These are phyloP conservation scores for Acanthochlamys bracteata DNA, from an alignment of 106 monocot species.

Conservation along the genomic window DNA sequence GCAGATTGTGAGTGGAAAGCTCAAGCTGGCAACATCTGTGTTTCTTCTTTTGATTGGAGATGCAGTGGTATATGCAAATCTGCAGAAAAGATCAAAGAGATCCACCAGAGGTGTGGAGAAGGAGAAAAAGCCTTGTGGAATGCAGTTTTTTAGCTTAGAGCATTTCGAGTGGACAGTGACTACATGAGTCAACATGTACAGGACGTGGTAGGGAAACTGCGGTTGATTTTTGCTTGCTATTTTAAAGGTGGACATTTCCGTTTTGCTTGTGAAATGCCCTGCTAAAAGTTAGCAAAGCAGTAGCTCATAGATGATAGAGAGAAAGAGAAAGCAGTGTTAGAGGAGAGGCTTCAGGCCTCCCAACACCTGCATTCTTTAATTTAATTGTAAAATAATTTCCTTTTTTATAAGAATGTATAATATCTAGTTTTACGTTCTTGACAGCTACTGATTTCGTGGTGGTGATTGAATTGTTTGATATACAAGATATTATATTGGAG, in stretches of 20 bases:
- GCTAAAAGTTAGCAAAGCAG: no score
- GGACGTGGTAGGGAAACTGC: background rate
- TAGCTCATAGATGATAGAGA: background rate
- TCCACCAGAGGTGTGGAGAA: constrained; percentile 41
- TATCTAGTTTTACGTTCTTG: no score
- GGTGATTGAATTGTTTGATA: no score
- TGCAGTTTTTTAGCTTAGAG: constrained; percentile 18
- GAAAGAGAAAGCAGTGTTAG: background rate
- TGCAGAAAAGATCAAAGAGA: constrained; percentile 36
- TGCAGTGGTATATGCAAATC: constrained; percentile 48
- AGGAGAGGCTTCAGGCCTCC: background rate
- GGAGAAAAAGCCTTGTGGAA: constrained; percentile 34
- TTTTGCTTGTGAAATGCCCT: constrained; percentile 2
- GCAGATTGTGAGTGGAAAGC: constrained; percentile 55
- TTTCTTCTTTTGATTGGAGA: constrained; percentile 44
- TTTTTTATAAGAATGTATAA: background rate
- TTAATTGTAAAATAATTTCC: background rate
- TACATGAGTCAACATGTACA: background rate
- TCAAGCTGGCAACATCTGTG: constrained; percentile 42
- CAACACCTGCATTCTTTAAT: constrained; percentile 1
- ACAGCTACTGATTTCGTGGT: no score
- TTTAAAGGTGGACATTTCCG: background rate
- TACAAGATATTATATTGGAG: no score
- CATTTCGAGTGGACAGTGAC: background rate
- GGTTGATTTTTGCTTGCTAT: background rate